phyloP scores from a whole-genome alignment of 768 basidiomycete species.

The Mycena venus region DNA sequence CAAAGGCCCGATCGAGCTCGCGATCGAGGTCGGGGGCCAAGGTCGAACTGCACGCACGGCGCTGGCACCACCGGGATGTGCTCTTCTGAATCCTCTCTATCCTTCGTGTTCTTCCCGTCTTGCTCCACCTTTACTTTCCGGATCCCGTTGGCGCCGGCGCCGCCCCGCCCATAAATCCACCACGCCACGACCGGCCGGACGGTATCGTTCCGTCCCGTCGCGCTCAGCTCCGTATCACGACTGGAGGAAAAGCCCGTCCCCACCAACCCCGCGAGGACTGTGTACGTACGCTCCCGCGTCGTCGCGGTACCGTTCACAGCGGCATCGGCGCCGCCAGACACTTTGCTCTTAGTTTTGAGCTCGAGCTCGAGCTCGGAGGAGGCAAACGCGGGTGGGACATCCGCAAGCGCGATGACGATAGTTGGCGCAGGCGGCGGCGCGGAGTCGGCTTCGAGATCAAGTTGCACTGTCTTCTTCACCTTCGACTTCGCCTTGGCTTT shows the following conservation, averaged over 20 bases:
- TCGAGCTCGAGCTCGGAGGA: conserved; percentile 3
- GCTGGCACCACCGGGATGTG: conserved; percentile 16
- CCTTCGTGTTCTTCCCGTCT: neutral
- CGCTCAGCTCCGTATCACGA: conserved; percentile 13
- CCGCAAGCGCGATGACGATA: conserved; percentile 6
- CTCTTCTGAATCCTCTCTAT: neutral
- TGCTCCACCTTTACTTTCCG: neutral
- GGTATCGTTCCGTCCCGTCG: conserved; percentile 24
- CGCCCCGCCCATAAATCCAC: conserved; percentile 23
- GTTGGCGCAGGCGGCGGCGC: neutral
- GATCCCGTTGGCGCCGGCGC: neutral
- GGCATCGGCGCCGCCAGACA: neutral
- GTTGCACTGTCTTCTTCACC: conserved; percentile 11
- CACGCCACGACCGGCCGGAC: conserved; percentile 26
- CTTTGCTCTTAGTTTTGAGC: conserved; percentile 4
- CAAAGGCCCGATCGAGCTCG: conserved; percentile 8
- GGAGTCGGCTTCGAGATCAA: conserved; percentile 2
- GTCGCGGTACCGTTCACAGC: conserved; percentile 16
- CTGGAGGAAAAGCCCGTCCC: conserved; percentile 27
- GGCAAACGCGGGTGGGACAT: neutral
- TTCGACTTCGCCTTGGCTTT: conserved; percentile 21
- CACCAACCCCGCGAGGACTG: conserved; percentile 23
- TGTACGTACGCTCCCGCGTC: conserved; percentile 11
- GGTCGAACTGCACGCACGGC: conserved; percentile 20
- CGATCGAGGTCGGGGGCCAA: no score